A percentile compares a stretch with the other conserved stretches of the same genome.
These are phyloP conservation scores for Angomonas desouzai DNA, from an alignment of 208 protist species.

Conservation along the genomic window DNA sequence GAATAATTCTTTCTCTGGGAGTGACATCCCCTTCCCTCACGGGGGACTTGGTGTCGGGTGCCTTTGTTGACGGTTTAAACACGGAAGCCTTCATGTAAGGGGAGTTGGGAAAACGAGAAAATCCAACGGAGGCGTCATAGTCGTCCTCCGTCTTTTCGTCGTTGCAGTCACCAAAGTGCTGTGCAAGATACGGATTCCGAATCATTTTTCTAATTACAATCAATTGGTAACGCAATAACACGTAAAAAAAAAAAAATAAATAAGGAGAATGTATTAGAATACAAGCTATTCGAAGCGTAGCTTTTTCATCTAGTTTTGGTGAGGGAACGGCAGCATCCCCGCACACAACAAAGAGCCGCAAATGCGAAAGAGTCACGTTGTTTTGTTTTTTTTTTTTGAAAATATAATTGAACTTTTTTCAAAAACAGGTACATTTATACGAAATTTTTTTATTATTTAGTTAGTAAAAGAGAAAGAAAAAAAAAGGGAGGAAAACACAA, in stretches of 20 bases:
- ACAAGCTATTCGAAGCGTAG: not conserved
- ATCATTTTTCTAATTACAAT: constrained; percentile 13
- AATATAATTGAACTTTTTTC: not conserved
- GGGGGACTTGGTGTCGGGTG: not conserved
- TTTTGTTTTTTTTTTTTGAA: not conserved
- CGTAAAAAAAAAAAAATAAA: constrained; percentile 18
- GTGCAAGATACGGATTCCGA: constrained; percentile 61
- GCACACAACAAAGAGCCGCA: no score
- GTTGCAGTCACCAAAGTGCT: constrained; percentile 43
- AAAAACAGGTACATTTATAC: not conserved
- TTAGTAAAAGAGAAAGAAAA: constrained; percentile 8
- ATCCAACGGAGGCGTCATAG: constrained; percentile 38
- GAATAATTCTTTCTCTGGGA: not conserved
- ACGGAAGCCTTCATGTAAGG: constrained; percentile 62
- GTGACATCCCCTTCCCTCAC: not conserved
- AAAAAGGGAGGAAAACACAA: constrained; percentile 8
- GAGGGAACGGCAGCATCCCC: no score
- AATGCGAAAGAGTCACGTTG: no score
- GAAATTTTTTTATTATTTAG: constrained; percentile 17
- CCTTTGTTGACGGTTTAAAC: constrained; percentile 32
- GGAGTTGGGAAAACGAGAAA: constrained; percentile 44
- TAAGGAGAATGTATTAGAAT: constrained; percentile 3
- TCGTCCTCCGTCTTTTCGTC: constrained; percentile 19
- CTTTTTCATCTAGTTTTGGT: no score
- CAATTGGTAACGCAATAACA: no score